Base-by-base conservation (phyloP, 495 filamentous ascomycete genomes). In the Penicillium cosmopolitanum region DNA sequence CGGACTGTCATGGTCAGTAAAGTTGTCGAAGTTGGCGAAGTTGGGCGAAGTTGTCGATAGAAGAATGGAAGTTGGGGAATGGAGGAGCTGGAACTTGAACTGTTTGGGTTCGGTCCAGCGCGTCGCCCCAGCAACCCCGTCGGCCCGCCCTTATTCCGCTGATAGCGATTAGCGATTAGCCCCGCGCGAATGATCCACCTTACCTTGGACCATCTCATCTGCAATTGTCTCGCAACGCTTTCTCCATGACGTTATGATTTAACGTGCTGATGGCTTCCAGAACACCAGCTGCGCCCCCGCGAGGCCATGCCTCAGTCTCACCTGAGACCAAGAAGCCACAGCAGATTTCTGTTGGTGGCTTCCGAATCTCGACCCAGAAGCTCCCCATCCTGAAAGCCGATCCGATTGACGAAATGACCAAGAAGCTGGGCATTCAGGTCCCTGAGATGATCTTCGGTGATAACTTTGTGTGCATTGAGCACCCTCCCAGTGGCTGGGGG, bases 381-480 rank as follows among this genome's bases (percentile, higher is more conserved):
- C 85, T 91, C 23, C 94, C 95, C 40, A 98, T 98, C 71, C 86
- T 95, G 25, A 97, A 96, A 73, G 84, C 92, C 19, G 88, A 82
- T 13, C 90, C 94, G 21, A 98, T 98, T 71, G 94, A 96, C 66
- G 84, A 86, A 42, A 90, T 98, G 86, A 86, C 85, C 16, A 74
- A 80, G 52, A 83, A 84, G 48, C 83, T 98, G 12, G 86, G 87
- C 13, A 96, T 98, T 72, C 82, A 92, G 12, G 87, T 91, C 7
- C 95, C 96, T 2, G 95, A 98, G 76, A 98, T 98, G 95, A 98
- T 98, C 36, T 98, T 98, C 66, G 95, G 95, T 34, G 92, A 98
- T 76, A 98, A 98, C 73, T 78, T 85, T 34, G 87, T 96, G 23
- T 72, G 80, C 3, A 82, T 98, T 23, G 81, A 86, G 56, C 91